Conservation (phyloP, 176 grass and related monocot genomes). For the Bolboschoenus planiculmis region DNA sequence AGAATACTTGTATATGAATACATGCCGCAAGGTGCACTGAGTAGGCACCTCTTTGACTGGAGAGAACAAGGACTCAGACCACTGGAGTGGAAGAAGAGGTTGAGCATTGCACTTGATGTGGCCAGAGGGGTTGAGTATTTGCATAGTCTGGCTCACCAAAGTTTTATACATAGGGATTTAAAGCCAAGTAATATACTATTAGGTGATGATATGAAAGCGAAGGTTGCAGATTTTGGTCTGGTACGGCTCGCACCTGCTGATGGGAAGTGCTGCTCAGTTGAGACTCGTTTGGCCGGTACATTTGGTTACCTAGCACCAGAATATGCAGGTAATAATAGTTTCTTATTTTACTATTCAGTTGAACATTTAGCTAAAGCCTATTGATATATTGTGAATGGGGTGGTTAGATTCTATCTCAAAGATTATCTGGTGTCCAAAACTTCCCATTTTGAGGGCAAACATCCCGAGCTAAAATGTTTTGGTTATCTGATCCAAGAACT, state of each 20-base stretch:
- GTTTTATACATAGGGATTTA: constrained; percentile 94
- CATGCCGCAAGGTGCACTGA: constrained; percentile 88
- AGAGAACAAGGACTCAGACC: constrained; percentile 46
- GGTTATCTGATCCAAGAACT: neutral
- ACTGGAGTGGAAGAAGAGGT: constrained; percentile 87
- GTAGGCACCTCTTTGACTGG: constrained; percentile 77
- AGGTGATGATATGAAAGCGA: constrained; percentile 96
- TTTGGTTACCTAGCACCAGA: constrained; percentile 95
- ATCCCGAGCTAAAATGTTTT: neutral
- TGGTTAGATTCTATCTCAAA: neutral
- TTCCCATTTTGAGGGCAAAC: neutral
- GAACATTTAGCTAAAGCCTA: neutral
- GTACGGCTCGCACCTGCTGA: constrained; percentile 82
- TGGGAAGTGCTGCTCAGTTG: constrained; percentile 73
- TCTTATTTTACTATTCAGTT: constrained; percentile 10
- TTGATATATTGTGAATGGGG: neutral
- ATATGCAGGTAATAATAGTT: constrained; percentile 72
- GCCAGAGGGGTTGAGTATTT: constrained; percentile 94
- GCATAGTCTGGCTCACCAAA: constrained; percentile 85
- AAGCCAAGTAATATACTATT: constrained; percentile 95
- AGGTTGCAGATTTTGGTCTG: constrained; percentile 93
- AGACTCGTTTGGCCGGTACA: constrained; percentile 81
- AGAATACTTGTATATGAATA: constrained; percentile 94
- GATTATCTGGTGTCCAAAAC: neutral
- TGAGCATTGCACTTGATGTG: constrained; percentile 84